Evolutionary conservation across 2,329 filamentous ascomycete species (phyloP), one percentile per base, ranked within the genome.

Genomic region (Cryphonectria parasitica): DNA sequence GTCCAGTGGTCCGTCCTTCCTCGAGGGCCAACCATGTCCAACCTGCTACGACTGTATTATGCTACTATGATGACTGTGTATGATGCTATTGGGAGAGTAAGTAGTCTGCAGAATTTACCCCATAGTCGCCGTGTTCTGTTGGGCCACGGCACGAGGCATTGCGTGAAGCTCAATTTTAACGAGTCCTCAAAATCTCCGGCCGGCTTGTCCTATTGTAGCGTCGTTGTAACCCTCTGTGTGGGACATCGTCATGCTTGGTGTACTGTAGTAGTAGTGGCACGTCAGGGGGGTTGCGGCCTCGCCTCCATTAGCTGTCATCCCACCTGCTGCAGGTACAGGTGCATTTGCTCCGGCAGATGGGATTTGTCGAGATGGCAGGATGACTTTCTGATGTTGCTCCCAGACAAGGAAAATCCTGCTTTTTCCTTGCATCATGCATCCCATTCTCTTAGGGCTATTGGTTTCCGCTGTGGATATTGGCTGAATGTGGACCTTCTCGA

Each of bases 241-340:
- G 22, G 45, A 22, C 22, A 49, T 8, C 45, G 19, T 49, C 45
- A n/a, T 49, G 45, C 45, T 52, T n/a, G 22, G 45, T 52, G 49
- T 25, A 58, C 28, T 17, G 13, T 31, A 3, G 8, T 19, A n/a
- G 52, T 28, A 58, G 25, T 58, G 7, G 28, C 6, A 25, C 54
- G 3, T 56, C 52, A 56, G 13, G 11, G 52, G 43, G 19, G 45
- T 11, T 34, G 56, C 66, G 62, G 43, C 41, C 4, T n/a, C 31
- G 56, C 28, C 25, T 31, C 34, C 36, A 28, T 25, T 34, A 28
- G 56, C 41, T 54, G 45, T 39, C 66, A 67, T 58, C 43, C 56
- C 17, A 49, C 45, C 45, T n/a, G 25, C 64, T 67, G 68, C 64
- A 67, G 68, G 68, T 67, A 49, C 68, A 69, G 68, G 43, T 61